A percentile compares a stretch with the other conserved stretches of the same genome.
phyloP scores from a whole-genome alignment of 805 yeast species.

The Metschnikowia lachancei region DNA sequence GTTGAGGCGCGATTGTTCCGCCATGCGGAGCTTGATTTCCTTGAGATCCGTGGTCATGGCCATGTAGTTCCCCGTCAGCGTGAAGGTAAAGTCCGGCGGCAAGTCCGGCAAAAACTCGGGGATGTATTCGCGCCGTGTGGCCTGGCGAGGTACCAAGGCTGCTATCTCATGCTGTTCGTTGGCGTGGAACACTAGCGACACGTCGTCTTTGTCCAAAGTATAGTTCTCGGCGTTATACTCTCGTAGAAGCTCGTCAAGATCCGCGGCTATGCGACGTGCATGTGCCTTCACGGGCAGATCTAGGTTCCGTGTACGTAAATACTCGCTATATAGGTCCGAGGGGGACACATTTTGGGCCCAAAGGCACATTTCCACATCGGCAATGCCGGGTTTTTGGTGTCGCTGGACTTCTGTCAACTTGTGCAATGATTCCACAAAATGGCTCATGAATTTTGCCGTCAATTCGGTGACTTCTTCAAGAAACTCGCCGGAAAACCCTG shows the following conservation, averaged over 20 bases:
- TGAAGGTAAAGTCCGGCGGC: conserved; percentile 93
- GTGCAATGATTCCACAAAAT: conserved; percentile 43
- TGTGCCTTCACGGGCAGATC: conserved; percentile 2
- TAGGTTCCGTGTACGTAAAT: conserved; percentile 13
- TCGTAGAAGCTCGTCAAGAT: conserved; percentile 14
- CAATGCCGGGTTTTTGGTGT: conserved; percentile 50
- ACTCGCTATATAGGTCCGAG: conserved; percentile 40
- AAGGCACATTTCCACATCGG: conserved; percentile 49
- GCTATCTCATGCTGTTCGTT: conserved; percentile 51
- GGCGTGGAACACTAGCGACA: conserved; percentile 53
- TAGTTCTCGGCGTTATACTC: conserved; percentile 19
- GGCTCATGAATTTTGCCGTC: conserved; percentile 30
- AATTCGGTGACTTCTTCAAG: conserved; percentile 30
- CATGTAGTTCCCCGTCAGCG: conserved; percentile 68
- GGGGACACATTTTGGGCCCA: conserved; percentile 42
- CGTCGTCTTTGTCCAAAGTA: conserved; percentile 33
- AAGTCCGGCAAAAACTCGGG: conserved; percentile 81
- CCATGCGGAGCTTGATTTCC: conserved; percentile 64
- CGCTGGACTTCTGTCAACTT: conserved; percentile 59
- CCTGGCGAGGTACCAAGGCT: conserved; percentile 53
- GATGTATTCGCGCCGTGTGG: conserved; percentile 43
- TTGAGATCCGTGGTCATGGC: conserved; percentile 66
- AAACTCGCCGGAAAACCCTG: conserved; percentile 27
- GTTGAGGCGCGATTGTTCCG: conserved; percentile 76
- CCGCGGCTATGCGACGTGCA: conserved; percentile 8